Evolutionary conservation across 257 asterid species (phyloP).

Genomic region (Nyctanthes arbortristis): DNA sequence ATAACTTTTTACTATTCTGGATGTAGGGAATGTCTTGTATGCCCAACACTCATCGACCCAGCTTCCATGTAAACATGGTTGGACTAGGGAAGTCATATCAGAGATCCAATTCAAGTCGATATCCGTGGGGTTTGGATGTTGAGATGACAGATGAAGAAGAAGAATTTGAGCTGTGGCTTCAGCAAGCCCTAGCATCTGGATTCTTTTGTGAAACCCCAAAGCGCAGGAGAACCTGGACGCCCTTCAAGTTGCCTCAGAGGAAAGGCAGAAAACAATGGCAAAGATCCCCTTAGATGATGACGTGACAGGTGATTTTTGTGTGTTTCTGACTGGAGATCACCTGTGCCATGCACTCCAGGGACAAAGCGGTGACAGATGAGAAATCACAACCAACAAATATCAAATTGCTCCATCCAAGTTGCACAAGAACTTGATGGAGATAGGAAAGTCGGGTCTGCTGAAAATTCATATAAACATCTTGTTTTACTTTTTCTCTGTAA

Average conservation of each 20-base stretch:
- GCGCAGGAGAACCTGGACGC: constrained; percentile 98
- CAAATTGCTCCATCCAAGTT: background rate
- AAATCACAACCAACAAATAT: background rate
- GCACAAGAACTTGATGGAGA: constrained; percentile 3
- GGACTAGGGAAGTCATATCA: constrained; percentile 79
- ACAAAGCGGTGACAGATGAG: background rate
- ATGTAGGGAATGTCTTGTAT: constrained; percentile 92
- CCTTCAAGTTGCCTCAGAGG: constrained; percentile 85
- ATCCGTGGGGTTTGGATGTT: constrained; percentile 92
- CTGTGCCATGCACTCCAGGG: constrained; percentile 9
- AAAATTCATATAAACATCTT: constrained; percentile 28
- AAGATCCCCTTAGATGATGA: constrained; percentile 60
- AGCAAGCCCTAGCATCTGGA: constrained; percentile 95
- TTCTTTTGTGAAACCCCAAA: constrained; percentile 84
- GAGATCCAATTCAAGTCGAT: constrained; percentile 79
- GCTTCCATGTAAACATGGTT: constrained; percentile 99
- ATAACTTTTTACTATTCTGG: background rate
- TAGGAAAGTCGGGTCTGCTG: constrained; percentile 16
- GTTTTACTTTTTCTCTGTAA: constrained; percentile 48
- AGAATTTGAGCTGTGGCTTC: constrained; percentile 95
- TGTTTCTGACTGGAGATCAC: constrained; percentile 4
- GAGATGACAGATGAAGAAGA: constrained; percentile 97
- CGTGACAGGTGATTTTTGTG: constrained; percentile 17
- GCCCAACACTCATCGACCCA: constrained; percentile 95
- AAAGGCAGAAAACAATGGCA: constrained; percentile 86